Evolutionary conservation across 306 rosid genomes (phyloP).

Genomic region (Cucurbita maxima): DNA sequence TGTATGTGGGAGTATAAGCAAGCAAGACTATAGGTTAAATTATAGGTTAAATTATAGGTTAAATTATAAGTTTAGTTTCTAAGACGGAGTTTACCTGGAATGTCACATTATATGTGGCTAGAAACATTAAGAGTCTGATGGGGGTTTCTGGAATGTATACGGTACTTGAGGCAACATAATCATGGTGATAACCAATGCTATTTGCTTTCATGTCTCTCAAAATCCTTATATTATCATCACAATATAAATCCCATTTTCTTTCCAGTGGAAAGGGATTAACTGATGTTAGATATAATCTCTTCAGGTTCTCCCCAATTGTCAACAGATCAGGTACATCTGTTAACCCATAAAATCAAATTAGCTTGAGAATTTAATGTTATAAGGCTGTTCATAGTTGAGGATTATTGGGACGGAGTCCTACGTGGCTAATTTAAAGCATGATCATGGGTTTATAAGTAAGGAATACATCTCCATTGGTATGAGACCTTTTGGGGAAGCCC

Average conservation of each 20-base stretch:
- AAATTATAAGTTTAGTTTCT: not conserved
- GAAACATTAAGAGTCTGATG: not conserved
- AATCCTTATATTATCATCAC: constrained; percentile 8
- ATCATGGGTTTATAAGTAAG: too few species aligned
- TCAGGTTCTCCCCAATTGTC: not conserved
- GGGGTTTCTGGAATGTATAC: constrained; percentile 7
- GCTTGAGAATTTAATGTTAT: not conserved
- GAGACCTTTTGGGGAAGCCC: too few species aligned
- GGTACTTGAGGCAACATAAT: constrained; percentile 9
- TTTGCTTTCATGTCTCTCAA: not conserved
- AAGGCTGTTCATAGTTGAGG: not conserved
- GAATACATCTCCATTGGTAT: too few species aligned
- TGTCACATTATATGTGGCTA: not conserved
- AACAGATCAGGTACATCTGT: not conserved
- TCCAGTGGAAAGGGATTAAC: constrained; percentile 5
- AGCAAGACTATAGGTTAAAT: not conserved
- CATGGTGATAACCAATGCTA: not conserved
- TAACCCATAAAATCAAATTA: not conserved
- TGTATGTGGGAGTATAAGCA: not conserved
- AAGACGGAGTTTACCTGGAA: constrained; percentile 1
- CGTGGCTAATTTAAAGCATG: too few species aligned
- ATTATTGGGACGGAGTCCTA: too few species aligned
- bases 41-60: not conserved
- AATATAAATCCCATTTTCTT: constrained; percentile 6
- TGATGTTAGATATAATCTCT: not conserved